Base-by-base conservation (phyloP, 768 basidiomycete genomes). In the Suillus cothurnatus region DNA sequence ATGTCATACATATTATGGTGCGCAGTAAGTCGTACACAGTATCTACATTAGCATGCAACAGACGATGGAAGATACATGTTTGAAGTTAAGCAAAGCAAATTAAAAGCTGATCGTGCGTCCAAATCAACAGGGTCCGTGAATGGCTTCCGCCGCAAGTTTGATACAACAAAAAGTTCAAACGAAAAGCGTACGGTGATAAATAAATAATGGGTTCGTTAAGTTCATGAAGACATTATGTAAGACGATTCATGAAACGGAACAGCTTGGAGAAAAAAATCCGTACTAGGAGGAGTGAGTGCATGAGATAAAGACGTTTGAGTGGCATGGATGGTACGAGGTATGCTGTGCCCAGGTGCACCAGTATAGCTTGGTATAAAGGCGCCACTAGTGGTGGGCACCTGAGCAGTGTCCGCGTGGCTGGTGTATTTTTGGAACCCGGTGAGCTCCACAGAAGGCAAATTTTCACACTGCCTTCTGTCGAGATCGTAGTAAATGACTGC, bases 401-500 rank as follows among this genome's bases (percentile, higher is more conserved):
- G 76, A 8, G 71, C 71, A 66, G 71, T 73, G 59, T 75, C 79
- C 11, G 70, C 62, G 66, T 69, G 71, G 68, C 70, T 70, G 32
- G 72, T 69, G 69, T 80, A 78, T 73, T 78, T 79, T 71, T 82
- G 81, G 73, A 84, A 85, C 47, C 81, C 83, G 68, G 86, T 63
- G 67, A 93, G 80, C 71, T 88, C 83, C 65, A 85, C 90, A 57
- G 86, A 83, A 19, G 91, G 89, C 76, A 82, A 78, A 63, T 76
- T 72, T 66, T 80, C 80, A 41, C 80, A 78, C 68, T 80, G 76
- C 69, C 80, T 81, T 72, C 88, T 85, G 71, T 90, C 87, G 69
- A 93, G 79, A 69, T 90, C 85, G 74, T 91, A 92, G 58, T 88
- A 81, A 68, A 92, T 77, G 69, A 83, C 84, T 61, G 91, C 84